A percentile compares a stretch with the other conserved stretches of the same genome.
Conservation (phyloP, 306 rosid species). For the Casuarina equisetifolia region DNA sequence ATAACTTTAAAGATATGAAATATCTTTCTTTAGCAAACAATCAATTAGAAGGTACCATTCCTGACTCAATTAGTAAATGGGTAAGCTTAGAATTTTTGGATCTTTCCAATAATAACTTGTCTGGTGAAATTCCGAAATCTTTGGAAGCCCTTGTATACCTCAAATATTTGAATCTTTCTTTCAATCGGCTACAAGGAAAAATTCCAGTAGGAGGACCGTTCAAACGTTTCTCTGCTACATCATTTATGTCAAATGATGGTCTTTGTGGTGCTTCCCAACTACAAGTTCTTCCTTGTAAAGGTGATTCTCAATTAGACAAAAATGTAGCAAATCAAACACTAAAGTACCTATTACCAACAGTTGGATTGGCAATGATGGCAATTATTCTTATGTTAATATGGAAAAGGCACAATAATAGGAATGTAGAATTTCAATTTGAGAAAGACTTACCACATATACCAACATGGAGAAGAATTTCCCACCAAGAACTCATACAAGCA, state of each 20-base stretch:
- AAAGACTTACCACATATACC: no score
- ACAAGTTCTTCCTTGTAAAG: constrained; percentile 14
- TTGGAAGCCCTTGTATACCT: not conserved
- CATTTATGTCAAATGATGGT: constrained; percentile 33
- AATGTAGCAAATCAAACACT: no score
- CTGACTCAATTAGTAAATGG: constrained; percentile 2
- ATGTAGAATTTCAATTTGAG: no score
- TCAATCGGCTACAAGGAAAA: constrained; percentile 8
- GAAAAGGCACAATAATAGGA: no score
- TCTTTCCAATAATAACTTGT: constrained; percentile 1
- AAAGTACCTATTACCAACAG: no score
- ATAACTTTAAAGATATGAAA: not conserved
- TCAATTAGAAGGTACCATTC: constrained; percentile 30
- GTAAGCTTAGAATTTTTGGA: not conserved
- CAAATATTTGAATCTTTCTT: constrained; percentile 5
- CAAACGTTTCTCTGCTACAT: not conserved
- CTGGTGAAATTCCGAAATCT: constrained; percentile 13
- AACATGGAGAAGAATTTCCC: no score
- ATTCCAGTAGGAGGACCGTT: constrained; percentile 12
- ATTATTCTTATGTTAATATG: no score
- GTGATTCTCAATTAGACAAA: not conserved
- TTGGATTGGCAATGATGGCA: no score
- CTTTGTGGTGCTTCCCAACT: constrained; percentile 32
- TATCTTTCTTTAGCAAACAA: constrained; percentile 25
- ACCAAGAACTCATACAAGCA: no score